phyloP scores from a whole-genome alignment of 2,329 filamentous ascomycete species.

The Stachybotrys elegans region DNA sequence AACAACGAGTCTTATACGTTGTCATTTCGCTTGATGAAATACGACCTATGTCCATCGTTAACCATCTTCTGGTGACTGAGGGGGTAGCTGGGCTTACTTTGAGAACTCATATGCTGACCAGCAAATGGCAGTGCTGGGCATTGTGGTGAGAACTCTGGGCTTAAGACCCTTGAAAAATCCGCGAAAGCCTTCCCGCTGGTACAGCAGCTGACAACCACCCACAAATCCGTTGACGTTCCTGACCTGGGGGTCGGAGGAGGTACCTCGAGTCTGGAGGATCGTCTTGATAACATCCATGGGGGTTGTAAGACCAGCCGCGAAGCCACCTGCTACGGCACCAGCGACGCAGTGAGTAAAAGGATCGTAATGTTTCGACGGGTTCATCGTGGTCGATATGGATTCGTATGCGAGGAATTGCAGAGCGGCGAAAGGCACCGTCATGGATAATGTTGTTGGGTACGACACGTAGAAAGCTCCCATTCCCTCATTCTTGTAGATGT shows the following conservation, averaged over 20 bases:
- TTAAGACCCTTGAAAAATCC: conserved; percentile 94
- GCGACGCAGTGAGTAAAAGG: conserved; percentile 91
- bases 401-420: conserved; percentile 98
- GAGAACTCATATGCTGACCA: conserved; percentile 76
- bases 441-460: conserved; percentile 94
- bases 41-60: conserved; percentile 40
- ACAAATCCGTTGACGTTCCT: conserved; percentile 78
- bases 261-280: conserved; percentile 87
- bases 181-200: conserved; percentile 73
- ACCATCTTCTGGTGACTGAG: not conserved
- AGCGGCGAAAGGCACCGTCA: conserved; percentile 97
- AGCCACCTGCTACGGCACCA: conserved; percentile 85
- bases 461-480: conserved; percentile 94
- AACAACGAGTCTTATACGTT: no score
- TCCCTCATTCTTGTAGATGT: conserved; percentile 84
- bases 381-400: conserved; percentile 90
- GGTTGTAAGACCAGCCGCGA: conserved; percentile 90
- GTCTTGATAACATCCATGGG: conserved; percentile 99
- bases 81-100: conserved; percentile 48
- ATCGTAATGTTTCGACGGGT: conserved; percentile 80
- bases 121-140: conserved; percentile 99
- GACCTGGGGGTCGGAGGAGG: conserved; percentile 73
- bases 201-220: conserved; percentile 75
- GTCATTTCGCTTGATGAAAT: conserved; percentile 57
- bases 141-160: conserved; percentile 88